Evolutionary conservation across 345 rosid genomes (phyloP), one percentile per base, ranked within the genome.

Genomic region (Aquilaria malaccensis): DNA sequence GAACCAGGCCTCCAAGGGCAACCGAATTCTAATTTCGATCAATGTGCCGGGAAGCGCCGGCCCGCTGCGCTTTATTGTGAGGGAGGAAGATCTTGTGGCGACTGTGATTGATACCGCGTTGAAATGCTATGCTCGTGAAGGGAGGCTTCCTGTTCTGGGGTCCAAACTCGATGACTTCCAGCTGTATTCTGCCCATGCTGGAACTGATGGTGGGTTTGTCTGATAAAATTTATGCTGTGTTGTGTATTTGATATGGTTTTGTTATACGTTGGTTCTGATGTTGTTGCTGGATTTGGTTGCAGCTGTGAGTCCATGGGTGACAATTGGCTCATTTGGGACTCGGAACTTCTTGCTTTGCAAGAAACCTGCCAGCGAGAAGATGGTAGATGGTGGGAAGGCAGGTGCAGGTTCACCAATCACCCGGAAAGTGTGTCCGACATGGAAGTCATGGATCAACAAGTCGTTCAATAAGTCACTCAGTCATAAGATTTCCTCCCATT

Each of bases 41-140:
- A 88, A 83, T 6, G 95, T 91, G 56, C 41, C 85, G 49, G 96
- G 98, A 11, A 91, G 96, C 66, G 90, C 98, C 0, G 96, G 96
- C 29, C 96, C 96, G 72, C 83, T 91, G 73, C 89, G 98, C 29
- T 84, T 88, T 59, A 85, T 91, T 11, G 92, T 88, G 2, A 75
- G 70, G 56, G 96, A 91, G 67, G 76, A 77, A 13, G 90, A 88
- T 65, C 78, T 80, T 10, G 92, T 88, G 2, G 85, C 76, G 14
- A 80, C 83, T 6, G 92, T 91, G 7, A 91, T 91, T n/a, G 88
- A 86, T 33, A 81, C 90, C 22, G 84, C 85, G 10, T 74, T 91
- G 66, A 91, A 91, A 67, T 61, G 69, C 15, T 91, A 91, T 60
- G 95, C 98, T 7, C 89, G 98, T 11, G 98, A 88, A 67, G 95